Percentiles rank a stretch among this genome's conserved stretches.
Conservation (phyloP, 2,329 filamentous ascomycete genomes). For the Apiospora sp. region DNA sequence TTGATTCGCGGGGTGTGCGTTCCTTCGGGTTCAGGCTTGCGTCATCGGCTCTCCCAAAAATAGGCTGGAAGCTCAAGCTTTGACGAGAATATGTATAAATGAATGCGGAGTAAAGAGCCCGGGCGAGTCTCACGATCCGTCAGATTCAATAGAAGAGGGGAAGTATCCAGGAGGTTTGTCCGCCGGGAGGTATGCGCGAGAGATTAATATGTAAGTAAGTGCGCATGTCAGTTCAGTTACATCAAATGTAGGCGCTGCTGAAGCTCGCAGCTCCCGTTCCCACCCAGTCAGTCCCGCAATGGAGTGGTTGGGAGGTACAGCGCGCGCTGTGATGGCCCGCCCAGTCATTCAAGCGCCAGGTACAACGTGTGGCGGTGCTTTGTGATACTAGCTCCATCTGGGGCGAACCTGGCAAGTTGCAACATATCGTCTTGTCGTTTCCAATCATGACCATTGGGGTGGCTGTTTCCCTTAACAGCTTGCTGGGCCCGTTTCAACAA, state of each 20-base stretch:
- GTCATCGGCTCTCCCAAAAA: slow-evolving; percentile 20
- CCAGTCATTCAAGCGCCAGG: slow-evolving; percentile 15
- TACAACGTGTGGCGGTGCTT: slow-evolving; percentile 18
- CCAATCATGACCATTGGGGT: not conserved
- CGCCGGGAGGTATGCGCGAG: slow-evolving; percentile 1
- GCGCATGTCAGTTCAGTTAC: not conserved
- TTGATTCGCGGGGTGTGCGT: slow-evolving; percentile 17
- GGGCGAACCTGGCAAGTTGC: not conserved
- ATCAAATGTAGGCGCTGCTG: slow-evolving; percentile 6
- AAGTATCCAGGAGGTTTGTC: not conserved
- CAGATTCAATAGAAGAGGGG: slow-evolving; percentile 1
- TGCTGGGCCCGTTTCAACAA: not conserved
- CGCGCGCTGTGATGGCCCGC: not conserved
- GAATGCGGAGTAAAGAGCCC: not conserved
- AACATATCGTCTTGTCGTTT: slow-evolving; percentile 2
- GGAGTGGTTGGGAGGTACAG: slow-evolving; percentile 14
- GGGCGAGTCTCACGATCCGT: not conserved
- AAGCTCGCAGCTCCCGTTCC: slow-evolving; percentile 5
- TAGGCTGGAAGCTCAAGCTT: not conserved
- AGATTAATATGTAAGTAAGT: not conserved
- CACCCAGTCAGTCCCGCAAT: slow-evolving; percentile 1
- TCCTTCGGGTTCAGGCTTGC: slow-evolving; percentile 21
- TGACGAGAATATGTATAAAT: not conserved
- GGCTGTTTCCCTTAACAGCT: not conserved
- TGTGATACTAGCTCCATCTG: not conserved